Percentiles rank a stretch among this genome's conserved stretches.
These are phyloP conservation scores for Fusarium sulawesiense DNA, from an alignment of 2,329 filamentous ascomycete genomes.

Conservation along the genomic window DNA sequence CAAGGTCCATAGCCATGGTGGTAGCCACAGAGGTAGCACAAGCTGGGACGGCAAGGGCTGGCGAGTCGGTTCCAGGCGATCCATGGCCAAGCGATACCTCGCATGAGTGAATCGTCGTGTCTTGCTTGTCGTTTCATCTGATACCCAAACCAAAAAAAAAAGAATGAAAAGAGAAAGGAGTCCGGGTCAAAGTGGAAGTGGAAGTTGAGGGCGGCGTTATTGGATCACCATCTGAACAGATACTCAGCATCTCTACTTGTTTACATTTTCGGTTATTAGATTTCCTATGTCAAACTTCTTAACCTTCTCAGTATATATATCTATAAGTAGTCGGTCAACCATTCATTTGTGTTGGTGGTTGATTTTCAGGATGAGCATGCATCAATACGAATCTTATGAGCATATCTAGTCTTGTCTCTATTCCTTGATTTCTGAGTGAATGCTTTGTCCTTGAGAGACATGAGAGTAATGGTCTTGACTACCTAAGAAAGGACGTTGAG, in stretches of 20 bases:
- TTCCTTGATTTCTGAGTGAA: neutral
- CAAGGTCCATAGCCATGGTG: neutral
- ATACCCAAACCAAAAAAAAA: conserved; percentile 16
- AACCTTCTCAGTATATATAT: conserved; percentile 37
- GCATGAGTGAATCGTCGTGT: conserved; percentile 12
- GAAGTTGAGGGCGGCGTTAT: conserved; percentile 20
- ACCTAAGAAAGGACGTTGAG: conserved; percentile 20
- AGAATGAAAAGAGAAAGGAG: conserved; percentile 2
- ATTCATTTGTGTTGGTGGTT: neutral
- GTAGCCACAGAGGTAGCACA: conserved; percentile 11
- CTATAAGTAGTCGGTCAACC: conserved; percentile 11
- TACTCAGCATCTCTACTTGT: conserved; percentile 11
- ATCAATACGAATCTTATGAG: conserved; percentile 21
- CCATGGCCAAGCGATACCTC: conserved; percentile 32
- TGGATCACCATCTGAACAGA: conserved; percentile 13
- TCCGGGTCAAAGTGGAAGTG: neutral
- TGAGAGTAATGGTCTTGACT: neutral
- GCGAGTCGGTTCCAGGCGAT: conserved; percentile 25
- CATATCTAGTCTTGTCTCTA: neutral
- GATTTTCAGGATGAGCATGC: conserved; percentile 5
- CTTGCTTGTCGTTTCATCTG: conserved; percentile 13
- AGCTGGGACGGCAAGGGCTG: conserved; percentile 23
- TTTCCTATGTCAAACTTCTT: conserved; percentile 23
- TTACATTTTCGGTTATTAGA: conserved; percentile 16
- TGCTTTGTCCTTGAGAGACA: too few relatives aligned